Evolutionary conservation across 441 rosid genomes (phyloP).

Genomic region (Hypseocharis bilobata): DNA sequence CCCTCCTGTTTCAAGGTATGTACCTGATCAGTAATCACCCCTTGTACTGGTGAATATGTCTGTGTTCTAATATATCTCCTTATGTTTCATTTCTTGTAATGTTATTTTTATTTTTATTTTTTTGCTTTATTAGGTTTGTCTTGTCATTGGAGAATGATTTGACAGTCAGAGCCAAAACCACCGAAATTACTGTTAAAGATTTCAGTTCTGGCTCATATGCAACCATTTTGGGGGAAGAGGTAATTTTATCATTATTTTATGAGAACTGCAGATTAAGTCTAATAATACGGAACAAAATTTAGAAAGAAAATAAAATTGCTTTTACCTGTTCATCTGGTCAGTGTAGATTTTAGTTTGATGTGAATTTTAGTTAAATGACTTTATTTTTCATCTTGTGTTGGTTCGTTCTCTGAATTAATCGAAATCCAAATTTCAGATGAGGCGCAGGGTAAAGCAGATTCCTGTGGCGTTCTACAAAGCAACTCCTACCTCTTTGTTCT

Average conservation of each 20-base stretch:
- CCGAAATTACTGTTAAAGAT: slow-evolving; percentile 61
- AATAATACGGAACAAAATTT: neutral
- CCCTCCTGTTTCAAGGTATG: slow-evolving; percentile 85
- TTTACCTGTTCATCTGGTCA: neutral
- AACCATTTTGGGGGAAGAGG: slow-evolving; percentile 90
- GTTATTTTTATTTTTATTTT: slow-evolving; percentile 12
- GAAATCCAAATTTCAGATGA: slow-evolving; percentile 41
- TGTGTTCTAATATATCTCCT: neutral
- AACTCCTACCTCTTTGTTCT: slow-evolving; percentile 55
- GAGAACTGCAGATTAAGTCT: neutral
- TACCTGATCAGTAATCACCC: slow-evolving; percentile 7
- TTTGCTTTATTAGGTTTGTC: slow-evolving; percentile 45
- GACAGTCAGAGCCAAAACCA: slow-evolving; percentile 68
- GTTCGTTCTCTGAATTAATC: neutral
- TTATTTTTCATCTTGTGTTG: too few species aligned
- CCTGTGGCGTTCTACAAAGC: slow-evolving; percentile 67
- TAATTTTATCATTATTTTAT: slow-evolving; percentile 23
- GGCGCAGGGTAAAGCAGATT: slow-evolving; percentile 80
- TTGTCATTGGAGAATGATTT: slow-evolving; percentile 73
- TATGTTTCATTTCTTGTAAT: neutral
- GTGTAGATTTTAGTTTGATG: too few species aligned
- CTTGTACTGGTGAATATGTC: neutral
- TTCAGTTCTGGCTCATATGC: slow-evolving; percentile 80
- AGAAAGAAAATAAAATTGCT: neutral
- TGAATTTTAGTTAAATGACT: too few species aligned